A percentile compares a stretch with the other conserved stretches of the same genome.
phyloP scores from a whole-genome alignment of 176 grass and related monocot genomes.

The maize (Zea mays) region Zm-B73-REFERENCE-NAM-5.0 NC_050102.1:179331501-179332000 shows the following conservation, averaged over 20 bases:
- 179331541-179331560: background rate
- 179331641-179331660: constrained; percentile 42
- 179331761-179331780: constrained; percentile 53
- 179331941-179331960: constrained; percentile 8
- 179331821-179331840: background rate
- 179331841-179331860: constrained; percentile 19
- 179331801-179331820: background rate
- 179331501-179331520: too few species aligned
- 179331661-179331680: background rate
- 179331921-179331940: background rate
- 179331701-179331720: constrained; percentile 32
- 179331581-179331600: constrained; percentile 7
- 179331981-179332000: background rate
- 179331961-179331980: background rate
- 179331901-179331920: background rate
- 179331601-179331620: background rate
- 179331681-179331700: background rate
- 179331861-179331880: background rate
- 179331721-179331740: constrained; percentile 20
- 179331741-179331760: constrained; percentile 61
- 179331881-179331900: background rate
- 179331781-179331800: constrained; percentile 53
- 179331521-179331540: background rate
- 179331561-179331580: background rate
- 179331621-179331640: constrained; percentile 21